These are phyloP conservation scores for Gossypium gossypioides DNA, from an alignment of 441 rosid species.

Conservation along the genomic window DNA sequence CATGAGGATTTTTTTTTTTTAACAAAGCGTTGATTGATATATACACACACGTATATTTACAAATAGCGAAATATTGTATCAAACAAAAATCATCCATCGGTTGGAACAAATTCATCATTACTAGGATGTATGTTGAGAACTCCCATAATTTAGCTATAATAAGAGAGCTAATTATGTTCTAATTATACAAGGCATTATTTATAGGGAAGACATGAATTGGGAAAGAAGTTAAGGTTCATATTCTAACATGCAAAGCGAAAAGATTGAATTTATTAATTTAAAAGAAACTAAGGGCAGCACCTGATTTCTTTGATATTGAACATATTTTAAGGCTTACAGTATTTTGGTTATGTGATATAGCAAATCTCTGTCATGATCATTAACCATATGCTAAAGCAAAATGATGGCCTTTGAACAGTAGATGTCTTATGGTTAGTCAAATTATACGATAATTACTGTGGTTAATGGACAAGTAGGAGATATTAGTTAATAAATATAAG, in stretches of 20 bases:
- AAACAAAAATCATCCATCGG: not conserved
- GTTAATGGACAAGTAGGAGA: conserved; percentile 18
- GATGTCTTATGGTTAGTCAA: conserved; percentile 12
- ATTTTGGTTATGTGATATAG: not conserved
- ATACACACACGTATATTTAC: no score
- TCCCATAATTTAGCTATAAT: not conserved
- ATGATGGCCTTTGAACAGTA: not conserved
- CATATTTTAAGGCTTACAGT: no score
- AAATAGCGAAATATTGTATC: no score
- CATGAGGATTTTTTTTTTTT: no score
- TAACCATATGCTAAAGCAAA: not conserved
- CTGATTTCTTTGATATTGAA: no score
- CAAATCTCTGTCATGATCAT: not conserved
- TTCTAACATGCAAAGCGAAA: not conserved
- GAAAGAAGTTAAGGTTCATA: not conserved
- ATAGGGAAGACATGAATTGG: not conserved
- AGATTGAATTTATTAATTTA: not conserved
- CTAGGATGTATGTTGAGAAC: not conserved
- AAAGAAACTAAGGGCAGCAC: not conserved
- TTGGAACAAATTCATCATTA: not conserved
- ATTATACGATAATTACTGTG: conserved; percentile 8
- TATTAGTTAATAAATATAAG: conserved; percentile 19
- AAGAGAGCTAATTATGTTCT: not conserved
- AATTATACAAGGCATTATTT: not conserved
- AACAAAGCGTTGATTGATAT: no score